Conservation (phyloP, 1,284 basidiomycete species). For the Trichosporon faecale region DNA sequence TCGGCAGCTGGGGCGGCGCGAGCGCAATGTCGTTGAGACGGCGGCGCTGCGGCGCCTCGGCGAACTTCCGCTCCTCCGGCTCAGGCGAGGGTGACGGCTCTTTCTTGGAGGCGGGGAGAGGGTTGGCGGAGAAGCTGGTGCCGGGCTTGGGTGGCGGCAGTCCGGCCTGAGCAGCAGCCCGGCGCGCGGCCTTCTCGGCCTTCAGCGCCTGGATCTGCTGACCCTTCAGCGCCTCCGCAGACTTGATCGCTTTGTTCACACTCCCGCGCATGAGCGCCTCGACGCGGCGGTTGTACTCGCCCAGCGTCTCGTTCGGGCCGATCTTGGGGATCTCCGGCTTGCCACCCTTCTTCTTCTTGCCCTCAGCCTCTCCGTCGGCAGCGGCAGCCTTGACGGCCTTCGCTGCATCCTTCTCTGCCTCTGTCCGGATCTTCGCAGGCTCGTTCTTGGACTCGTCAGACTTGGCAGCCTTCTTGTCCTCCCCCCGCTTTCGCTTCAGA, state of each 20-base stretch:
- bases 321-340: conserved; percentile 29
- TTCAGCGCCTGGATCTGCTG: conserved; percentile 27
- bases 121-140: neutral
- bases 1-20: conserved; percentile 31
- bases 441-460: neutral
- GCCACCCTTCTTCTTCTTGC: conserved; percentile 7
- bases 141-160: conserved; percentile 7
- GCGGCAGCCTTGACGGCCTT: neutral
- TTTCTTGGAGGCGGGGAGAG: neutral
- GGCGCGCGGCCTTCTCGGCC: conserved; percentile 31
- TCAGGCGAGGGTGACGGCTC: neutral
- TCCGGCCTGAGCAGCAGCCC: neutral
- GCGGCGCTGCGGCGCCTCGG: conserved; percentile 16
- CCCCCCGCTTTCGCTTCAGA: conserved; percentile 11
- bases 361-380: neutral
- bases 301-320: conserved; percentile 33
- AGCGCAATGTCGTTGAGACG: conserved; percentile 32
- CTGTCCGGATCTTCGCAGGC: neutral
- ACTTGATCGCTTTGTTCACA: conserved; percentile 47
- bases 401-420: neutral
- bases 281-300: conserved; percentile 49
- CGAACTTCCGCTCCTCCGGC: conserved; percentile 16
- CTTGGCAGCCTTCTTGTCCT: conserved; percentile 1
- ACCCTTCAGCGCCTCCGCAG: conserved; percentile 34
- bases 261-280: conserved; percentile 43